Percentiles rank a stretch among this genome's conserved stretches.
Conservation (phyloP, 2,329 filamentous ascomycete genomes). For the Hymenoscyphus fraxineus region DNA sequence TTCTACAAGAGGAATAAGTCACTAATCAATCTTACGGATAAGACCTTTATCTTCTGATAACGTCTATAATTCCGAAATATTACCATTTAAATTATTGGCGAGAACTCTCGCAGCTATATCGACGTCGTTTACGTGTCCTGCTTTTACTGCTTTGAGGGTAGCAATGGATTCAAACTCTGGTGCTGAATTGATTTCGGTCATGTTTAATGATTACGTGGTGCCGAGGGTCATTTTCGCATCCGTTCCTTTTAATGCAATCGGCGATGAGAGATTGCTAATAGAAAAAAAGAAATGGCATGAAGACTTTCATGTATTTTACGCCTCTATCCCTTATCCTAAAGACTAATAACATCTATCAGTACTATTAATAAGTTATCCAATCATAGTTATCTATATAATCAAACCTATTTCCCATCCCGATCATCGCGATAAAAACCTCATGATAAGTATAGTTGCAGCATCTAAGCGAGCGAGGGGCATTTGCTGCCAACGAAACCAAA, state of each 20-base stretch:
- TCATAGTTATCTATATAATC: neutral
- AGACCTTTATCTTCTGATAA: constrained; percentile 21
- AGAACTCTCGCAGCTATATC: constrained; percentile 32
- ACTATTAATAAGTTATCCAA: neutral
- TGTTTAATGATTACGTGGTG: neutral
- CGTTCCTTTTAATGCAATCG: too few relatives aligned
- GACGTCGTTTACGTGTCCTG: constrained; percentile 26
- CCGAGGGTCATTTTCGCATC: neutral
- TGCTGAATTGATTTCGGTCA: neutral
- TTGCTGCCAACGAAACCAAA: neutral
- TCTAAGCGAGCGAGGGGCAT: neutral
- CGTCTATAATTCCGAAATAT: constrained; percentile 16
- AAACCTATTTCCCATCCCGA: neutral
- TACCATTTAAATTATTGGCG: constrained; percentile 25
- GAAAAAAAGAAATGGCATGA: too few relatives aligned
- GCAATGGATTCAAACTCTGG: constrained; percentile 16
- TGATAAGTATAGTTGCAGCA: neutral
- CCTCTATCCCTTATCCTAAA: too few relatives aligned
- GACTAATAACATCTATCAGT: too few relatives aligned
- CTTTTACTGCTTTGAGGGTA: constrained; percentile 29
- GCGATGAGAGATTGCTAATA: too few relatives aligned
- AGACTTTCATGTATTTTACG: too few relatives aligned
- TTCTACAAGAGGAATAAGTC: constrained; percentile 15
- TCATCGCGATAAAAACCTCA: neutral
- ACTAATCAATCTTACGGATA: constrained; percentile 12